Conservation (phyloP, 2,329 filamentous ascomycete genomes). For the Pyricularia pennisetigena region DNA sequence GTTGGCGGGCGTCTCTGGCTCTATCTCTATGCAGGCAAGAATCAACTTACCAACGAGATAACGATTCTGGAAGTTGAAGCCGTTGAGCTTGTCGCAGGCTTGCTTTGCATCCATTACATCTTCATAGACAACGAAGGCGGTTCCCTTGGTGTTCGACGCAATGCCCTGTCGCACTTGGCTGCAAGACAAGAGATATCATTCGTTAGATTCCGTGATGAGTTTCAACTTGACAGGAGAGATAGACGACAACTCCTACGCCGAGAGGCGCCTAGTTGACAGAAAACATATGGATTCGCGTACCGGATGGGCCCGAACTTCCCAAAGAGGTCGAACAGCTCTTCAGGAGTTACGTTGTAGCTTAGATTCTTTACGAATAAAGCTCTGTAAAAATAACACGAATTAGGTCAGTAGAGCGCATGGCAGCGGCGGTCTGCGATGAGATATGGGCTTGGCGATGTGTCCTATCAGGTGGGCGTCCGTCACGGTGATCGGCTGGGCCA, state of each 20-base stretch:
- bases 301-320: conserved; percentile 93
- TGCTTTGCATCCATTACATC: conserved; percentile 98
- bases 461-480: neutral
- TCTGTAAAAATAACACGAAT: conserved; percentile 37
- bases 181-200: conserved; percentile 12
- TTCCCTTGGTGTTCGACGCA: conserved; percentile 94
- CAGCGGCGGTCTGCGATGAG: neutral
- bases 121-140: conserved; percentile 98
- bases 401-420: conserved; percentile 13
- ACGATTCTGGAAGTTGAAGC: conserved; percentile 99
- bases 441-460: neutral
- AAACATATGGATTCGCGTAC: conserved; percentile 40
- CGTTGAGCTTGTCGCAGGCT: conserved; percentile 98
- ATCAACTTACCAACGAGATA: conserved; percentile 82
- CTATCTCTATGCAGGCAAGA: conserved; percentile 6
- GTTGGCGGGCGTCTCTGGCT: neutral
- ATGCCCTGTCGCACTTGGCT: conserved; percentile 99
- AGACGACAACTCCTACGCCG: neutral
- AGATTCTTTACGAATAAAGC: conserved; percentile 99
- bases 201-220: neutral
- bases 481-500: neutral
- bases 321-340: conserved; percentile 98
- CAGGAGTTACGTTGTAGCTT: conserved; percentile 98
- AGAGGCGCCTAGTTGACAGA: neutral
- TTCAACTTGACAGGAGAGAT: neutral